A percentile compares a stretch with the other conserved stretches of the same genome.
Conservation (phyloP, 345 rosid genomes). For the Aegle marmelos region DNA sequence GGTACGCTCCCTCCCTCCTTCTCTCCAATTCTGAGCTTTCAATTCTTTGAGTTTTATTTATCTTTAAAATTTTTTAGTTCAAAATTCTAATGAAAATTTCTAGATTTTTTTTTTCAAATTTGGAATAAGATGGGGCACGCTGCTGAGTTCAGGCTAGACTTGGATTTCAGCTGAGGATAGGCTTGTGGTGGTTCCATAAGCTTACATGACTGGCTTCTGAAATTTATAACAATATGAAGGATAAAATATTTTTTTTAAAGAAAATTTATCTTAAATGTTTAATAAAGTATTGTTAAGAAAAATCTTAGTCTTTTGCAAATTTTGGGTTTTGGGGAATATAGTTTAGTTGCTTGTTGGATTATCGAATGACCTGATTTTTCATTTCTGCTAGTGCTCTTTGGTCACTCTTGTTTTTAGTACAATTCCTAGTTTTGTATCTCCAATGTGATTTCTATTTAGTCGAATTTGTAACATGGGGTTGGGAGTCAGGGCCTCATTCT, state of each 20-base stretch:
- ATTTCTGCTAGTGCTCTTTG: background rate
- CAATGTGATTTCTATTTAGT: background rate
- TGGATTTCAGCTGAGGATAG: background rate
- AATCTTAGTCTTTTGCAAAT: background rate
- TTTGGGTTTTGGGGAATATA: background rate
- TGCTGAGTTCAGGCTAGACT: background rate
- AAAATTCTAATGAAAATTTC: background rate
- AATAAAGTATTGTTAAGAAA: background rate
- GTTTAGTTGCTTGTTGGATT: background rate
- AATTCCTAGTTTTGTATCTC: background rate
- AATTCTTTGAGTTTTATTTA: no score
- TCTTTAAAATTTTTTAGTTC: no score
- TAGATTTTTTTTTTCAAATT: background rate
- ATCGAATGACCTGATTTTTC: background rate
- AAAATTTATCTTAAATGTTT: background rate
- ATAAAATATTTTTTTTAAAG: background rate
- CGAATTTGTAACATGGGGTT: background rate
- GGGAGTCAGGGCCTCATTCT: background rate
- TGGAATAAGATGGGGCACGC: background rate
- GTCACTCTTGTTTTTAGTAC: background rate
- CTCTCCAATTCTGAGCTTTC: no score
- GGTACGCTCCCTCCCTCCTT: background rate
- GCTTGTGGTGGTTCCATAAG: background rate
- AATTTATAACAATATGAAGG: no score
- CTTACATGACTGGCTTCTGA: background rate